phyloP scores from a whole-genome alignment of 2,329 filamentous ascomycete species.

The Lecanosticta acicola region DNA sequence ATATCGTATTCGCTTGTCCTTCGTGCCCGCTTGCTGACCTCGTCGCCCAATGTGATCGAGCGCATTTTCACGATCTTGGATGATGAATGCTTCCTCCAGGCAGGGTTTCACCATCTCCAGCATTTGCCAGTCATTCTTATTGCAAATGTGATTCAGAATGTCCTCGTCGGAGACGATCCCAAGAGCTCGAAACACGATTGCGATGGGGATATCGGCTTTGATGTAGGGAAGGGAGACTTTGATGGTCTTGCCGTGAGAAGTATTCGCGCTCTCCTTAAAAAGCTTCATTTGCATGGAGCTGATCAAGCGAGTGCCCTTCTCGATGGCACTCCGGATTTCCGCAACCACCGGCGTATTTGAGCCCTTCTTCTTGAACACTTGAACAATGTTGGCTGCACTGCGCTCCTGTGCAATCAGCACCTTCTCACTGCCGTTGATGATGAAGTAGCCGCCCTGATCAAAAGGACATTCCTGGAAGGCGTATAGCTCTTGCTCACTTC shows the following conservation, averaged over 20 bases:
- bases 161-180: slow-evolving; percentile 97
- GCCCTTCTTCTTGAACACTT: slow-evolving; percentile 98
- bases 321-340: slow-evolving; percentile 91
- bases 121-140: slow-evolving; percentile 93
- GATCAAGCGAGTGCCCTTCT: slow-evolving; percentile 91
- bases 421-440: slow-evolving; percentile 99
- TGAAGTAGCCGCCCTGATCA: slow-evolving; percentile 96
- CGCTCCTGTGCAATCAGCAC: slow-evolving; percentile 96
- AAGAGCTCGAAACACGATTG: slow-evolving; percentile 89
- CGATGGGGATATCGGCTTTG: slow-evolving; percentile 87
- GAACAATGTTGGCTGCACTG: slow-evolving; percentile 95
- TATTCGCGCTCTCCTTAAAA: slow-evolving; percentile 45
- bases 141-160: slow-evolving; percentile 95
- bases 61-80: slow-evolving; percentile 90
- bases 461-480: slow-evolving; percentile 94
- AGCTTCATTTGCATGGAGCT: slow-evolving; percentile 89
- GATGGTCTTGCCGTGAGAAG: slow-evolving; percentile 84
- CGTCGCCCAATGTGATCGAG: slow-evolving; percentile 94
- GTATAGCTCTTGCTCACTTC: slow-evolving; percentile 81
- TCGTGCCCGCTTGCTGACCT: slow-evolving; percentile 68
- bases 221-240: slow-evolving; percentile 89
- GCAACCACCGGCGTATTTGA: slow-evolving; percentile 89
- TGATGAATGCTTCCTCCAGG: slow-evolving; percentile 93
- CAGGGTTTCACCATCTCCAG: slow-evolving; percentile 95
- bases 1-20: slow-evolving; percentile 84